These are phyloP conservation scores for Closterium sp. DNA, from an alignment of 139 green algal species.

Conservation along the genomic window DNA sequence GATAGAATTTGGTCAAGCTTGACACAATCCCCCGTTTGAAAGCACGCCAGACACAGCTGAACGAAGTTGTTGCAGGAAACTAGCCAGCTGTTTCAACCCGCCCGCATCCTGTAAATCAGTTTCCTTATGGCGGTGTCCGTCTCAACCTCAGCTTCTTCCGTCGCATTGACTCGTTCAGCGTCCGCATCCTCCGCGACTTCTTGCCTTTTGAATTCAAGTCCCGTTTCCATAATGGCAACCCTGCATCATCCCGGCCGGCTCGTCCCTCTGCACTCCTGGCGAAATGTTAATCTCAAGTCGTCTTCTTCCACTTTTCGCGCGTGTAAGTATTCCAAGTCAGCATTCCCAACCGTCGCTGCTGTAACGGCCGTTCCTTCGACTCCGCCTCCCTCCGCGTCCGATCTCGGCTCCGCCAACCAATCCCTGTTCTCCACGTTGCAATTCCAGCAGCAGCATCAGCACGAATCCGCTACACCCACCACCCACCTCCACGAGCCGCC, in stretches of 20 bases:
- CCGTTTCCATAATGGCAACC: neutral
- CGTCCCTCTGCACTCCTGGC: neutral
- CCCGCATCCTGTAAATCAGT: neutral
- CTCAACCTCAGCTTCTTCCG: neutral
- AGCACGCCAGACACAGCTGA: no score
- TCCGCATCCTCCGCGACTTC: neutral
- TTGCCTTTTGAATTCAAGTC: neutral
- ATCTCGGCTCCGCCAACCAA: neutral
- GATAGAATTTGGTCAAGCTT: no score
- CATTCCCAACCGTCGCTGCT: neutral
- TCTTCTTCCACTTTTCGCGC: neutral
- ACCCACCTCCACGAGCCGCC: neutral
- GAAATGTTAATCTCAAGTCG: neutral
- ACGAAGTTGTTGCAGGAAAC: neutral
- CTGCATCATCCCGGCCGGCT: neutral
- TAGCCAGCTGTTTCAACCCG: neutral
- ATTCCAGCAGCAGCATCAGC: conserved; percentile 7
- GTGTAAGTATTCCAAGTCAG: neutral
- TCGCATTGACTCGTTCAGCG: neutral
- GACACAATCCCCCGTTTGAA: no score
- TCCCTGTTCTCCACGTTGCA: neutral
- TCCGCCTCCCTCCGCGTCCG: neutral
- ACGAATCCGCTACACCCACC: neutral
- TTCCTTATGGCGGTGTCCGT: neutral
- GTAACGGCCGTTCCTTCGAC: neutral